A percentile compares a stretch with the other conserved stretches of the same genome.
phyloP scores from a whole-genome alignment of 495 filamentous ascomycete genomes.

The Venustampulla echinocandica region DNA sequence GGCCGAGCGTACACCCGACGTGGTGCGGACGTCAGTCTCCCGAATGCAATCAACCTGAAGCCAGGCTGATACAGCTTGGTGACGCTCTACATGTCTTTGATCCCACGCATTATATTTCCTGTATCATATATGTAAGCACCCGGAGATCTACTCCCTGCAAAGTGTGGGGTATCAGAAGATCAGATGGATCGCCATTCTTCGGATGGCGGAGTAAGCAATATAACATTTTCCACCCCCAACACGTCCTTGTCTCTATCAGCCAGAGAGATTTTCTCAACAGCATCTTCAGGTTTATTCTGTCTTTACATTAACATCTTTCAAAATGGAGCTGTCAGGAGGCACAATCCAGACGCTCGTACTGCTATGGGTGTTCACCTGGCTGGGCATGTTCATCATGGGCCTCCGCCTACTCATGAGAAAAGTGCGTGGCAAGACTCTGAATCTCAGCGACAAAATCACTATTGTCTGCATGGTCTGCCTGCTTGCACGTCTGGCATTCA shows the following conservation, averaged over 20 bases:
- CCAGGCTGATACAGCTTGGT: background rate
- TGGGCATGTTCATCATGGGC: constrained; percentile 21
- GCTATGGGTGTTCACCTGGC: constrained; percentile 28
- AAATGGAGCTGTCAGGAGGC: constrained; percentile 1
- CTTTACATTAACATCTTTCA: background rate
- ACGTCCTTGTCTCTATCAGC: background rate
- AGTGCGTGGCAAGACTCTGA: constrained; percentile 19
- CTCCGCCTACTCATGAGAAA: constrained; percentile 23
- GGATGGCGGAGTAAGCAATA: background rate
- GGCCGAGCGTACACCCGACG: too few relatives aligned
- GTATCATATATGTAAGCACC: background rate
- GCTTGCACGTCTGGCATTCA: constrained; percentile 23
- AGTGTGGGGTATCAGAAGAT: background rate
- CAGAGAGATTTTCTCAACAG: background rate
- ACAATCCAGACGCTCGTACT: constrained; percentile 21
- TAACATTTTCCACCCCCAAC: background rate
- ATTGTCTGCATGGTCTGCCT: constrained; percentile 23
- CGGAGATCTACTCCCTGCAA: background rate
- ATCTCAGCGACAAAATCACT: constrained; percentile 26
- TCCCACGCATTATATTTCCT: background rate
- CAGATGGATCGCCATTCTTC: background rate
- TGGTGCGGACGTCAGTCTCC: too few relatives aligned
- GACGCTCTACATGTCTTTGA: background rate
- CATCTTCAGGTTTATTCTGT: background rate
- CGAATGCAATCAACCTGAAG: background rate